These are phyloP conservation scores for Penicillium malachiteum DNA, from an alignment of 495 filamentous ascomycete species.

Conservation along the genomic window DNA sequence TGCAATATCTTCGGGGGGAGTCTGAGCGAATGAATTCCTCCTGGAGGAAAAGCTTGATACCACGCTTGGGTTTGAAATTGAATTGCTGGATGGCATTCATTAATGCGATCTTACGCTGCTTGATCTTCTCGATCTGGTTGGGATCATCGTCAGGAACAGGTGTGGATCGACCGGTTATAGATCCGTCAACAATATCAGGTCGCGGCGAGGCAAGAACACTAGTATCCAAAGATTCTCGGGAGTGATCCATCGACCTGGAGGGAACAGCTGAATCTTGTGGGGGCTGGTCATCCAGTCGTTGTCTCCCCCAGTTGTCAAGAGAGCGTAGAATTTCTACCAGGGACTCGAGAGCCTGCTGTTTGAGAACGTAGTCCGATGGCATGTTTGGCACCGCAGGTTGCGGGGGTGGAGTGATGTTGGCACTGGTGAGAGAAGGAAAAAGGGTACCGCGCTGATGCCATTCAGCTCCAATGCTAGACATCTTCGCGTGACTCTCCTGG, in stretches of 20 bases:
- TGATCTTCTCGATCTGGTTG: conserved; percentile 85
- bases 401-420: conserved; percentile 56
- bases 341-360: conserved; percentile 82
- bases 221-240: conserved; percentile 80
- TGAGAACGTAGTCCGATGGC: conserved; percentile 82
- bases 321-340: conserved; percentile 86
- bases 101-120: conserved; percentile 88
- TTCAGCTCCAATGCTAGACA: conserved; percentile 55
- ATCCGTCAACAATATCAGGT: conserved; percentile 42
- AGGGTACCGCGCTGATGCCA: conserved; percentile 84
- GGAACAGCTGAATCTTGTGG: conserved; percentile 38
- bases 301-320: conserved; percentile 88
- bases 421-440: conserved; percentile 79
- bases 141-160: conserved; percentile 85
- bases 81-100: conserved; percentile 87
- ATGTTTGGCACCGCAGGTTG: conserved; percentile 56
- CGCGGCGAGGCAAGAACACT: conserved; percentile 51
- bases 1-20: conserved; percentile 78
- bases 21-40: conserved; percentile 83
- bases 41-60: conserved; percentile 77
- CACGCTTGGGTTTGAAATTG: conserved; percentile 97
- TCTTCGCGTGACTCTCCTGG: conserved; percentile 70
- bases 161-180: conserved; percentile 60
- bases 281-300: conserved; percentile 64
- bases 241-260: conserved; percentile 69